Base-by-base conservation (phyloP, 1,284 basidiomycete species). In the Ustilago xerochloae region DNA sequence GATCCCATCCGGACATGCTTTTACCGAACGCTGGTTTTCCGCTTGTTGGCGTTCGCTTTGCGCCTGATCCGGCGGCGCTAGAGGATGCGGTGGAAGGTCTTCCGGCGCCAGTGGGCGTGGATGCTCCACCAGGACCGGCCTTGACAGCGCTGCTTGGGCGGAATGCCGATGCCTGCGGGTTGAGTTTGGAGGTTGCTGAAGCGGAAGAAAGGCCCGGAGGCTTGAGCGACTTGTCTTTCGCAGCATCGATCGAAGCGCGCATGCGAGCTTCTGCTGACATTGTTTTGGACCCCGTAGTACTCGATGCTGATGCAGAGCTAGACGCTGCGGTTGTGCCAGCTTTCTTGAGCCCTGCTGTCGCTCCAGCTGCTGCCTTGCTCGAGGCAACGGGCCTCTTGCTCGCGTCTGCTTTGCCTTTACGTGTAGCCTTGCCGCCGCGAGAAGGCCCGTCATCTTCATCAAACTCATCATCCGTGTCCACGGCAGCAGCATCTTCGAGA, bases 1-100 rank as follows among this genome's bases (percentile, higher is more conserved):
- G 66, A 51, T 75, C 72, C 72, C 72, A 75, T 20, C 66, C 63
- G 3, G 43, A 60, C 65, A 75, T 75, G 53, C 48, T 59, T 55
- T 70, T 75, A n/a, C 72, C 72, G 28, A 75, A 75, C 2, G 60
- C 64, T 0, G 60, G 66, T 59, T 69, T 69, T 33, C 49, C 64
- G 45, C 47, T 26, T 29, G 45, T 46, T n/a, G 49, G 48, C 3
- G 56, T 15, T 1, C 59, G 59, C 32, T 68, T 68, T 33, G 15
- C 49, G 16, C 35, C 49, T 2, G 49, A 48, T 13, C 45, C 16
- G 4, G 53, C 36, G 29, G 26, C n/a, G n/a, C n/a, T n/a, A 12
- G 33, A 13, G 6, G 61, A 15, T n/a, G 61, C 18, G n/a, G 55
- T 22, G 30, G 20, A 26, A 13, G 32, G 48, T 35, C 55, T 24